phyloP scores from a whole-genome alignment of 768 basidiomycete genomes.

The Suillus alpinus region DNA sequence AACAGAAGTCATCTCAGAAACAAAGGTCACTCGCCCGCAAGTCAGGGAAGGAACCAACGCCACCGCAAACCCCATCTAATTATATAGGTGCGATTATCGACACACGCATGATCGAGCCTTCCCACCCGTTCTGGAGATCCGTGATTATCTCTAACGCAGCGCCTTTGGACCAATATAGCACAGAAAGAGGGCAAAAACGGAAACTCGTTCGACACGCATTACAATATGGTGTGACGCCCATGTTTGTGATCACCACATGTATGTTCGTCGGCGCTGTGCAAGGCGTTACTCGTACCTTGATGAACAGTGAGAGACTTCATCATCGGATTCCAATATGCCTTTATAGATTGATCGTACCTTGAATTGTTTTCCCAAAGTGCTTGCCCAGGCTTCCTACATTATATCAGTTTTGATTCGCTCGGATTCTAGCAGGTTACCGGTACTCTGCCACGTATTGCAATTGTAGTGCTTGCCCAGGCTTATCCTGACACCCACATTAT shows the following conservation, averaged over 20 bases:
- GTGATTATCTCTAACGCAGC: background rate
- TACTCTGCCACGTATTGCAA: background rate
- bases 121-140: background rate
- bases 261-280: too few relatives aligned
- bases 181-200: too few relatives aligned
- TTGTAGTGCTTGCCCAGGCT: too few relatives aligned
- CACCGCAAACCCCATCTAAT: background rate
- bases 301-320: too few relatives aligned
- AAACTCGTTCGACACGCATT: too few relatives aligned
- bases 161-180: background rate
- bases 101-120: background rate
- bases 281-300: too few relatives aligned
- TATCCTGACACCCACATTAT: too few relatives aligned
- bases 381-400: background rate
- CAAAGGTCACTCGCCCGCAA: background rate
- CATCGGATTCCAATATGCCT: too few relatives aligned
- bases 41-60: background rate
- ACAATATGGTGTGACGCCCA: too few relatives aligned
- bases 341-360: too few relatives aligned
- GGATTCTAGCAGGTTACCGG: background rate
- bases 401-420: background rate
- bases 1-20: background rate
- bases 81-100: background rate
- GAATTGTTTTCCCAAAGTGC: too few relatives aligned
- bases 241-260: too few relatives aligned